phyloP scores from a whole-genome alignment of 2,329 filamentous ascomycete genomes.

The Aspergillus ruber region DNA sequence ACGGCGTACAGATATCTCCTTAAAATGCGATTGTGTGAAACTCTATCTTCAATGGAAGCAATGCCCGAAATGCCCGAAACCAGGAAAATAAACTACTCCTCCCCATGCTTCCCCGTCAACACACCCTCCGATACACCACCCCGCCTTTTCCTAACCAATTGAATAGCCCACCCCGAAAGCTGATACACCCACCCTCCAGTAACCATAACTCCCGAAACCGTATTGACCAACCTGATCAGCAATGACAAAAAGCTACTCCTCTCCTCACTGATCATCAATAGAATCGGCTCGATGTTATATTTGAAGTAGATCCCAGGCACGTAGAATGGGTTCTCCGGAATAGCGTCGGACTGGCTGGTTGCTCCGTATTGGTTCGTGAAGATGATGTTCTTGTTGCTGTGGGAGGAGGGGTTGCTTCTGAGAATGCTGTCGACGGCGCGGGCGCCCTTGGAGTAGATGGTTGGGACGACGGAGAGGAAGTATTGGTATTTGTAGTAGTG shows the following conservation, averaged over 20 bases:
- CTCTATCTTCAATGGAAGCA: conserved; percentile 2
- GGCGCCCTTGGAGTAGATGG: conserved; percentile 67
- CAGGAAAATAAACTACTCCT: conserved; percentile 18
- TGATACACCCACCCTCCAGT: conserved; percentile 91
- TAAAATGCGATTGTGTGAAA: not conserved
- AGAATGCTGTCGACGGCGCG: conserved; percentile 38
- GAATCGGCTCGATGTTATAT: conserved; percentile 95
- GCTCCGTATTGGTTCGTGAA: conserved; percentile 98
- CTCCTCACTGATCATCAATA: conserved; percentile 77
- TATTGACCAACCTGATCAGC: conserved; percentile 78
- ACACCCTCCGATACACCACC: conserved; percentile 42
- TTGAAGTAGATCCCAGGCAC: conserved; percentile 96
- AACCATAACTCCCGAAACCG: conserved; percentile 83
- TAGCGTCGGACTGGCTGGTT: conserved; percentile 68
- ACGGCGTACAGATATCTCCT: conserved; percentile 7
- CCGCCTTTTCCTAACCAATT: conserved; percentile 40
- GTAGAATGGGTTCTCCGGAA: conserved; percentile 52
- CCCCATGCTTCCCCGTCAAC: conserved; percentile 38
- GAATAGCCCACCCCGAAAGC: conserved; percentile 66
- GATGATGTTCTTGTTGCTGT: conserved; percentile 53
- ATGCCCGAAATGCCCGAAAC: conserved; percentile 4
- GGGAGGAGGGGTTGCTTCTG: conserved; percentile 27
- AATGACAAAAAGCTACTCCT: conserved; percentile 69
- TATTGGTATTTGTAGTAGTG: conserved; percentile 98
- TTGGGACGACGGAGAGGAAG: conserved; percentile 91